Base-by-base conservation (phyloP, 2,329 filamentous ascomycete genomes). In the Phaeosphaeria sp. region DNA sequence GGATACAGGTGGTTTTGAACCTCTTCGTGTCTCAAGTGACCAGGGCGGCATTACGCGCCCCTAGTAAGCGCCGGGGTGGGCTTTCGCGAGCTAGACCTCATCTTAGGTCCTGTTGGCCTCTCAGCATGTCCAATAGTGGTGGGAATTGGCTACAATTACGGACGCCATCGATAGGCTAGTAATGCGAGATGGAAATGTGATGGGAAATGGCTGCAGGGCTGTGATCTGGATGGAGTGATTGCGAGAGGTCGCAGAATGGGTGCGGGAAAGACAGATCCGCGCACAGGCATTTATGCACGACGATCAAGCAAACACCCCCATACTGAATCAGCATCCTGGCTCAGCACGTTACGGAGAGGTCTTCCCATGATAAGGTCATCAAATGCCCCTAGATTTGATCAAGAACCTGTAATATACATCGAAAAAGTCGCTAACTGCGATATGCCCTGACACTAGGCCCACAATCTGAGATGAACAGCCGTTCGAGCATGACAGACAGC, bases 11-110 rank as follows among this genome's bases (percentile, higher is more conserved):
- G 52, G 46, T 59, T 65, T 56, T 71, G 69, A 72, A 66, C 62
- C 69, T 60, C 55, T 53, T 49, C 44, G 59, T 65, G 68, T 72
- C 60, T 71, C 70, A 69, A 52, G 58, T 65, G 58, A 60, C 56
- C 25, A 58, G 49, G 60, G 58, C 54, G 57, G 56, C 57, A 52
- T 66, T 65, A 67, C 64, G 66, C 63, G 62, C 66, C 65, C 54
- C 65, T 66, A 65, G 50, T 58, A 50, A 49, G 56, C 59, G 60
- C 58, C 50, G 13, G 18, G 46, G 25, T 30, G 30, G 39, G 39
- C 53, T 33, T 36, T 54, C 30, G 22, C 50, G 6, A 36, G 27
- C 39, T 30, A 46, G 52, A 20, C 10, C 23, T 4, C 27, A 20
- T 44, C 36, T n/a, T 46, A 50, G 44, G 20, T 18, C 50, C 49